Conservation (phyloP, 2,329 filamentous ascomycete species). For the Pseudocercospora macadamiae region DNA sequence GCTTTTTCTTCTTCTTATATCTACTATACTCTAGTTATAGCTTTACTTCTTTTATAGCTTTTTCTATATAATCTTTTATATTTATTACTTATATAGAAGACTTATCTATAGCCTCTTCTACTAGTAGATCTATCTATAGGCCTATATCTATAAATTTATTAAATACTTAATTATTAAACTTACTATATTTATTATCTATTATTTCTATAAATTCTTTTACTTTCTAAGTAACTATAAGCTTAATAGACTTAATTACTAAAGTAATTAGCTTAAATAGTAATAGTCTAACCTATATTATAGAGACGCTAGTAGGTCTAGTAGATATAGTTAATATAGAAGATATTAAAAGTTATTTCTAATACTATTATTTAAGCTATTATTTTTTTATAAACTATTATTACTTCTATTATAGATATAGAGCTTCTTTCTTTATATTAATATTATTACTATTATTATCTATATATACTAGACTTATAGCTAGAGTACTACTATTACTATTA, state of each 20-base stretch:
- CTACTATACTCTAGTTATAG: not conserved
- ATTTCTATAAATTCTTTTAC: not conserved
- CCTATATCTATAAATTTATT: not conserved
- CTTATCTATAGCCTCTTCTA: no score
- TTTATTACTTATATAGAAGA: not conserved
- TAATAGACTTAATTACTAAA: not conserved
- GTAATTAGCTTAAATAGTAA: not conserved
- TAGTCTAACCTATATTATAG: no score
- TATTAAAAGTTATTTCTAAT: not conserved
- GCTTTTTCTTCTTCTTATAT: not conserved
- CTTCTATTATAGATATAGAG: not conserved
- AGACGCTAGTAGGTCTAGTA: not conserved
- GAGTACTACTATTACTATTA: not conserved
- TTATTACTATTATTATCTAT: not conserved
- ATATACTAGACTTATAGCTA: not conserved
- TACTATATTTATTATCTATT: not conserved
- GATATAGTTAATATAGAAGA: not conserved
- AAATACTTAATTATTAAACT: no score
- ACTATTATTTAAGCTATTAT: no score
- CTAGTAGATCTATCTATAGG: not conserved
- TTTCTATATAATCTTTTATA: not conserved
- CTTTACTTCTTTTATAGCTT: not conserved
- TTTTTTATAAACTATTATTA: not conserved
- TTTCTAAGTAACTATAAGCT: not conserved
- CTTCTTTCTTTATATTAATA: not conserved